Evolutionary conservation across 306 rosid genomes (phyloP), one percentile per base, ranked within the genome.

Genomic region (Vachellia pachyceras): DNA sequence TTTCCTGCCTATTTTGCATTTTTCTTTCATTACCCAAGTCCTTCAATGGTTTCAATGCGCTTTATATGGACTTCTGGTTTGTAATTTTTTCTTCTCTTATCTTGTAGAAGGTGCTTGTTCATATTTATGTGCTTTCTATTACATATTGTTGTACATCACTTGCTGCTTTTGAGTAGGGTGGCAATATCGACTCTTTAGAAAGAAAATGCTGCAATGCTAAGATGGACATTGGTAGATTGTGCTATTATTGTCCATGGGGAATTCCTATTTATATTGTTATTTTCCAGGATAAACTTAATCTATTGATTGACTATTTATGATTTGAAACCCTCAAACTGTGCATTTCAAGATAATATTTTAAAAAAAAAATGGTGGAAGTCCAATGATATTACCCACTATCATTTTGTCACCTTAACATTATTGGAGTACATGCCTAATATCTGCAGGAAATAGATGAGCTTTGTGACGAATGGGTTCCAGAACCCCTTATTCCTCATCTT

Each of bases 381-480:
- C 2, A 39, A 67, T n/a, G 20, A 40, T 39, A 41, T 10, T 40
- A 20, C 33, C 20, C 36, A 20, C 20, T 68, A 41, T 41, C 22
- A 41, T 40, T 4, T 40, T 66, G 4, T 18, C 8, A 66, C 14
- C 14, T 65, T 39, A n/a, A 67, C 49, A 67, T 17, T 17, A 39
- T 67, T 67, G 35, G 71, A 67, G 49, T 18, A 12, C 36, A 22
- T 69, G 52, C 73, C 8, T 33, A 33, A 61, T 61, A 61, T 61
- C n/a, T 61, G 68, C 80, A 96, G 99, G 99, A 96, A 92, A 96
- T 87, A 75, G 97, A 96, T 42, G 98, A 96, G 80, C 72, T 96
- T 71, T 96, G 99, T 78, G 90, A 89, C 47, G 99, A 96, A 84
- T 96, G 99, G 99, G 92, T 84, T 83, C 99, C 97, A 25, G 98